Base-by-base conservation (phyloP, 148 eudicot genomes). In the Arbutus unedo region DNA sequence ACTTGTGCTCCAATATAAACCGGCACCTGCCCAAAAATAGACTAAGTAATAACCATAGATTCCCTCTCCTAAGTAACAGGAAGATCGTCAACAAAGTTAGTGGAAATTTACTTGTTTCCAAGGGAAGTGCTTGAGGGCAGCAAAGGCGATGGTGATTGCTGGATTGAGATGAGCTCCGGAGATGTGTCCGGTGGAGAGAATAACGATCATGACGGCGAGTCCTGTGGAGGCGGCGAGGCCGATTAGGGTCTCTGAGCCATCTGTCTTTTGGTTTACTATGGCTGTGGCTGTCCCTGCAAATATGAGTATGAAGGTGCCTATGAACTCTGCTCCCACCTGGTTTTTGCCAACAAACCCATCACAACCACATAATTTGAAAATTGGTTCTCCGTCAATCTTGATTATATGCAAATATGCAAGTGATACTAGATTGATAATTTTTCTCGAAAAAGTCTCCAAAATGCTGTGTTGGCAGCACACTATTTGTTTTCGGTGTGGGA, bases 111-210 rank as follows among this genome's bases (percentile, higher is more conserved):
- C 98, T 81, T 96, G 93, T 57, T 90, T 89, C 99, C 98, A 96
- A 43, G 99, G 99, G 85, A 96, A 96, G 87, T 96, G 99, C 81
- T 87, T 90, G 85, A 96, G 97, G 79, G 95, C 90, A 56, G 99
- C 99, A 80, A 96, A 96, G 75, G 97, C 94, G 74, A 96, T 86
- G 77, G 99, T 96, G 88, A 96, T 21, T 6, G 95, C 83, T 10
- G 99, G 99, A 78, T 96, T 96, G 84, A 96, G 93, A 84, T 94
- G 98, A 73, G 99, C 98, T 6, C 99, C 99, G 3, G 99, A 96
- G 79, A 96, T 96, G 85, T 96, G 99, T 13, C 98, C 99, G 0
- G 94, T 93, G 3, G 99, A 86, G 75, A 96, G 91, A 62, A 96
- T 96, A 76, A 94, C 85, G 9, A 92, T 90, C 99, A 96, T 96